Conservation (phyloP, 2,329 filamentous ascomycete genomes). For the Alternaria panax region DNA sequence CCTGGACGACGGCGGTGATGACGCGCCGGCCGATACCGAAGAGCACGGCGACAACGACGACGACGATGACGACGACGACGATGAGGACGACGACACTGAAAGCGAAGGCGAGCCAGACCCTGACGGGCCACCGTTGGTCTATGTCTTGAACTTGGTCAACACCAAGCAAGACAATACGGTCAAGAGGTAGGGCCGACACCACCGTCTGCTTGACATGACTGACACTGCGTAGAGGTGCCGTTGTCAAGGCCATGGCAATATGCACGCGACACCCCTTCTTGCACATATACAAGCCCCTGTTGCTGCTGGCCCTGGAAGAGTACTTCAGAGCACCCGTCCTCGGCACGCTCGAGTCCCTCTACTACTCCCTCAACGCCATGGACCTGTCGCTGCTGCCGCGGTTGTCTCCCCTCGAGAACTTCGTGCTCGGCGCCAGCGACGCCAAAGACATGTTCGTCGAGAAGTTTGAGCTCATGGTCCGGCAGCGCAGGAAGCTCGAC, state of each 20-base stretch:
- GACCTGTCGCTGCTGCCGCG: constrained; percentile 92
- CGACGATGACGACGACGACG: constrained; percentile 51
- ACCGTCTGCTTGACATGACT: constrained; percentile 11
- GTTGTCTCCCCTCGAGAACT: constrained; percentile 81
- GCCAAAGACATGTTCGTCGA: constrained; percentile 97
- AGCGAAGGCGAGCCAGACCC: constrained; percentile 63
- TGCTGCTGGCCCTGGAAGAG: constrained; percentile 90
- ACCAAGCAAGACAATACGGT: constrained; percentile 95
- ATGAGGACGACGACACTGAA: constrained; percentile 61
- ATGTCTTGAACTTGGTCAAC: constrained; percentile 96
- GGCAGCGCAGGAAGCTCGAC: constrained; percentile 77
- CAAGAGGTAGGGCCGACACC: constrained; percentile 63
- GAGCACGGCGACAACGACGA: constrained; percentile 49
- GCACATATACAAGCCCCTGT: constrained; percentile 97
- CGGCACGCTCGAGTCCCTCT: constrained; percentile 86
- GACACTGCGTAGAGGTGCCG: constrained; percentile 71
- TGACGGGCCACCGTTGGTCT: constrained; percentile 91
- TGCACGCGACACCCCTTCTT: constrained; percentile 97
- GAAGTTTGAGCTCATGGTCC: constrained; percentile 95
- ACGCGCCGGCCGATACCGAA: constrained; percentile 37
- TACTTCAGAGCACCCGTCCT: constrained; percentile 93
- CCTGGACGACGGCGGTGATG: constrained; percentile 54
- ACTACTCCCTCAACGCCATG: constrained; percentile 94
- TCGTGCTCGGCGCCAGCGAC: constrained; percentile 87
- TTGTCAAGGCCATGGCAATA: constrained; percentile 98